phyloP scores from a whole-genome alignment of 768 basidiomycete species.

The Holtermanniella nyarrowii region DNA sequence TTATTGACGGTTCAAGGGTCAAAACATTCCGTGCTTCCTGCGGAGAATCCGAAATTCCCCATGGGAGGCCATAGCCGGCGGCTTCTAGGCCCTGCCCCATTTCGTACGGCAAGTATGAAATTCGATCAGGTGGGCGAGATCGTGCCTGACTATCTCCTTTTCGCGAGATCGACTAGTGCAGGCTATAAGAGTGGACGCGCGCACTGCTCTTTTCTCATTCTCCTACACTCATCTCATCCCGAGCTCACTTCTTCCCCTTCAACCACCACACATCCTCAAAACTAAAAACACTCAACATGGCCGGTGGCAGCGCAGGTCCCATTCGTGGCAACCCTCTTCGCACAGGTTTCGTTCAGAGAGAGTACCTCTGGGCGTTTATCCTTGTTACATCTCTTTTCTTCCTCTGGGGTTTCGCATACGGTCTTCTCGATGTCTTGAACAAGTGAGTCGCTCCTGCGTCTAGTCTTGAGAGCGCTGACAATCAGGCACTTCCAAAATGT shows the following conservation, averaged over 20 bases:
- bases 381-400: slow-evolving; percentile 69
- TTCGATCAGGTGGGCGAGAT: too few relatives aligned
- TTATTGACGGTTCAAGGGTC: too few relatives aligned
- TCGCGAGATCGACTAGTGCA: too few relatives aligned
- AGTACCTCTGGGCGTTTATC: slow-evolving; percentile 49
- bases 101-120: too few relatives aligned
- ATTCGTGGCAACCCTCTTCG: slow-evolving; percentile 33
- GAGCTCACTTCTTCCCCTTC: slow-evolving; percentile 1
- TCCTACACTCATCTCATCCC: not conserved
- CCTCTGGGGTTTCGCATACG: slow-evolving; percentile 48
- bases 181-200: not conserved
- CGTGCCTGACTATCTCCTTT: too few relatives aligned
- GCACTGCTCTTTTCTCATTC: not conserved
- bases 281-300: slow-evolving; percentile 23
- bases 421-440: slow-evolving; percentile 35
- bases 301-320: slow-evolving; percentile 32
- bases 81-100: too few relatives aligned
- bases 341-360: slow-evolving; percentile 31
- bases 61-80: too few relatives aligned
- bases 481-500: slow-evolving; percentile 64
- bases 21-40: too few relatives aligned
- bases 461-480: too few relatives aligned
- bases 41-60: too few relatives aligned
- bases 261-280: not conserved
- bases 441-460: too few relatives aligned